Base-by-base conservation (phyloP, 108 stramenopile genomes). In the Licmophora abbreviata region DNA sequence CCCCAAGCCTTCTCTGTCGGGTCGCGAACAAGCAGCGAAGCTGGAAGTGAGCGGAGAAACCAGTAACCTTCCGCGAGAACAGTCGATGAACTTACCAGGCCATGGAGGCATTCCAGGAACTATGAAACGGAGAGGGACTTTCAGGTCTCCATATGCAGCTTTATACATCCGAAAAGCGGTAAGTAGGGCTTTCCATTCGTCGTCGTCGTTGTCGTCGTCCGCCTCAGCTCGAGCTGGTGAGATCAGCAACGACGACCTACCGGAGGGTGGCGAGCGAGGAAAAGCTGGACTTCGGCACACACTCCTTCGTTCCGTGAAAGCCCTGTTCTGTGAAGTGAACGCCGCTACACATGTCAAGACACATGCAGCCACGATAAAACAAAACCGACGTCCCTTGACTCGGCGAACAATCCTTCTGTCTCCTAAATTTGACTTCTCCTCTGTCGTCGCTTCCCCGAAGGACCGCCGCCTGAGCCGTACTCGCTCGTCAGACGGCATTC, bases 161-260 rank as follows among this genome's bases (percentile, higher is more conserved):
- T 89, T 86, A 71, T 96, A 94, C 58, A 91, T 63, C 32, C 79
- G 61, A 50, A 96, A 81, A 1, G 93, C 85, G 6, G 79, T 63
- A 49, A 78, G 42, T 23, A 93, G 68, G 46, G 85, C 73, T 24
- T 61, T 53, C 81, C 81, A 88, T 57, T 91, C 89, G 22, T 67
- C 67, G 54, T 77, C 68, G 54, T 91, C 88, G 30, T 40, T 40
- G 15, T 15, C 38, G 20, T 5, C 38, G 3, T 40, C 38, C 20
- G 38, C 38, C 5, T 40, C 5, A 2, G 38, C 15, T 5, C 15
- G 18, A 18, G 38, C 38, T 18, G 18, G 15, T 20, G 20, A 40
- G 3, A 40, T 5, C 3, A 40, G 20, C 5, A 20, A 18, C 5
- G 38, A 20, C 15, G 15, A 20, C 20, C 38, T 40, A 15, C 2